A percentile compares a stretch with the other conserved stretches of the same genome.
These are phyloP conservation scores for Stagonosporopsis rhizophila DNA, from an alignment of 2,329 filamentous ascomycete species.

Conservation along the genomic window DNA sequence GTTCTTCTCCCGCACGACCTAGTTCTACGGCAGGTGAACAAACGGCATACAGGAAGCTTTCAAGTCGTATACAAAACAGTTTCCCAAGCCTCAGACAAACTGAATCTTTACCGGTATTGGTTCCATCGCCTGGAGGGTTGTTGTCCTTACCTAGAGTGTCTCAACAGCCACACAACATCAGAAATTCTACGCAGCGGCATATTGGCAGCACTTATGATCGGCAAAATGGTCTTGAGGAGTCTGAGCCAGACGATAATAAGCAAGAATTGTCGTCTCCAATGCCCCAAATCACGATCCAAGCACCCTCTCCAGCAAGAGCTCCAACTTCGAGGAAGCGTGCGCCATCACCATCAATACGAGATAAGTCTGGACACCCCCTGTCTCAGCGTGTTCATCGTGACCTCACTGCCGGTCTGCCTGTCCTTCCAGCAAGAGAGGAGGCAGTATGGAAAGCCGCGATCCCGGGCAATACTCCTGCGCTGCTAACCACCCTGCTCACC, in stretches of 20 bases:
- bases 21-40: background rate
- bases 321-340: constrained; percentile 15
- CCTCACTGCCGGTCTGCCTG: constrained; percentile 13
- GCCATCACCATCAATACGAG: background rate
- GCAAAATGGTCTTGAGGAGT: background rate
- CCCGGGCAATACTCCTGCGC: constrained; percentile 24
- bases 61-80: too few species aligned
- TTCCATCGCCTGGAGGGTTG: background rate
- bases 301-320: constrained; percentile 11
- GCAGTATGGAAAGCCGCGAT: constrained; percentile 15
- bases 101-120: background rate
- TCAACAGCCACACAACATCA: background rate
- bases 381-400: constrained; percentile 6
- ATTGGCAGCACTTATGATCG: background rate
- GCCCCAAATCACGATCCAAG: constrained; percentile 9
- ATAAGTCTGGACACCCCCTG: background rate
- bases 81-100: background rate
- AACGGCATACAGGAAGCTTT: background rate
- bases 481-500: constrained; percentile 26
- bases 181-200: background rate
- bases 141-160: constrained; percentile 21
- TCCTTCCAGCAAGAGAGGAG: constrained; percentile 9
- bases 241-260: too few species aligned
- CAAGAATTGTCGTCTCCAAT: background rate
- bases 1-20: background rate